phyloP scores from a whole-genome alignment of 495 filamentous ascomycete species.

The Aspergillus bridgeri region DNA sequence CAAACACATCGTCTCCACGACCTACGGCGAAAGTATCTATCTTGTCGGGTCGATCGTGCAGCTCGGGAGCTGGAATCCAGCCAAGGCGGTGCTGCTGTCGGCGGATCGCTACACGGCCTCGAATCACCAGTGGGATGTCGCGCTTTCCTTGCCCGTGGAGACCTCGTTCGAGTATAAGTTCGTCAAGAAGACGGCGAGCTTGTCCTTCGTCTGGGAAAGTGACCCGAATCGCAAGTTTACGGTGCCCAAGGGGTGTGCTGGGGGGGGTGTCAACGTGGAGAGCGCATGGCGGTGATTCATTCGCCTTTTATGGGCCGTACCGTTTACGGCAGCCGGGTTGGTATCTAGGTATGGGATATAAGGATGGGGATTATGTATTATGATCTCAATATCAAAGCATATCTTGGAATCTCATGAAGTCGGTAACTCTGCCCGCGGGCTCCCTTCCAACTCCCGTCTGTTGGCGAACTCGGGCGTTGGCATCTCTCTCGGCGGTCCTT shows the following conservation, averaged over 20 bases:
- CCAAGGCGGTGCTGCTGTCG: slow-evolving; percentile 44
- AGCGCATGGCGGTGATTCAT: background rate
- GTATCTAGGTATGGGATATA: background rate
- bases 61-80: slow-evolving; percentile 53
- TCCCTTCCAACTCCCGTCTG: background rate
- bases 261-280: background rate
- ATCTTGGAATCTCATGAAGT: background rate
- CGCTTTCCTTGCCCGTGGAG: slow-evolving; percentile 46
- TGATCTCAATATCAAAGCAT: background rate
- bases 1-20: slow-evolving; percentile 50
- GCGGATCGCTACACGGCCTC: slow-evolving; percentile 47
- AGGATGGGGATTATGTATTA: background rate
- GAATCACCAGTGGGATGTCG: slow-evolving; percentile 54
- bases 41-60: slow-evolving; percentile 48
- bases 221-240: slow-evolving; percentile 56
- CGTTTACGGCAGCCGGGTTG: too few relatives aligned
- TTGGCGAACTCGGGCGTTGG: background rate
- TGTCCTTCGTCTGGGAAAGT: slow-evolving; percentile 55
- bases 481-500: background rate
- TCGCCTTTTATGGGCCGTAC: background rate
- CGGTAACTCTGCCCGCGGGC: background rate
- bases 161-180: slow-evolving; percentile 62
- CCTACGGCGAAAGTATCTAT: slow-evolving; percentile 56
- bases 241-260: slow-evolving; percentile 42
- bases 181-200: slow-evolving; percentile 50